These are phyloP conservation scores for Leptosphaerulina australis DNA, from an alignment of 2,329 filamentous ascomycete genomes.

Conservation along the genomic window DNA sequence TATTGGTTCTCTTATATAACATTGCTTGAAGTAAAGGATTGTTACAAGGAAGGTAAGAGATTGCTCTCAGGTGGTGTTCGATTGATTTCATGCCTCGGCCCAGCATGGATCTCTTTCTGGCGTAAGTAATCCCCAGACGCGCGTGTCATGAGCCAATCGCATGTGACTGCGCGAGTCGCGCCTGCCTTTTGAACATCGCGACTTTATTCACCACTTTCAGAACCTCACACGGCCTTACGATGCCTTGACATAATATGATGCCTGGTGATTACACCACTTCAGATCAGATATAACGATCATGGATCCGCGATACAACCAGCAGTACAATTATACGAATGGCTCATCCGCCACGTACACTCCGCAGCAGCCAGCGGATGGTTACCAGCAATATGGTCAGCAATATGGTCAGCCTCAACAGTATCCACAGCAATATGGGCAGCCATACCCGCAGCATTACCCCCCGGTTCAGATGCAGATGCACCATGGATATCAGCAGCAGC, in stretches of 20 bases:
- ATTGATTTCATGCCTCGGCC: constrained; percentile 14
- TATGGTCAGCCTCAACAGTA: constrained; percentile 35
- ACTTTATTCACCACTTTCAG: constrained; percentile 15
- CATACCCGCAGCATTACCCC: constrained; percentile 29
- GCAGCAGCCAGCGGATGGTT: constrained; percentile 35
- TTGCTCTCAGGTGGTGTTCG: not conserved
- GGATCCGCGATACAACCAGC: constrained; percentile 47
- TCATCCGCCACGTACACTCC: constrained; percentile 41
- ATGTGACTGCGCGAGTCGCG: constrained; percentile 11
- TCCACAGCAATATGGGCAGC: constrained; percentile 32
- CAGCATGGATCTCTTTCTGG: not conserved
- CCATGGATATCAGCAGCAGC: constrained; percentile 33
- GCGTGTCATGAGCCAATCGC: constrained; percentile 20
- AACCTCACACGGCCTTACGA: constrained; percentile 23
- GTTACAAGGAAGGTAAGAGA: too few relatives aligned
- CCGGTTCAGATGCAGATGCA: constrained; percentile 30
- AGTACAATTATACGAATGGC: constrained; percentile 37
- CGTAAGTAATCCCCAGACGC: constrained; percentile 1
- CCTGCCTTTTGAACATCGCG: constrained; percentile 12
- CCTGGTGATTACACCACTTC: constrained; percentile 21
- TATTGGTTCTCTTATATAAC: not conserved
- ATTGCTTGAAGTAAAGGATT: too few relatives aligned
- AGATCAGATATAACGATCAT: constrained; percentile 20
- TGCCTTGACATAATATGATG: constrained; percentile 24
- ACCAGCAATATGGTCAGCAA: constrained; percentile 36